These are phyloP conservation scores for Pichia sp. DNA, from an alignment of 1,139 yeast species.

Conservation along the genomic window DNA sequence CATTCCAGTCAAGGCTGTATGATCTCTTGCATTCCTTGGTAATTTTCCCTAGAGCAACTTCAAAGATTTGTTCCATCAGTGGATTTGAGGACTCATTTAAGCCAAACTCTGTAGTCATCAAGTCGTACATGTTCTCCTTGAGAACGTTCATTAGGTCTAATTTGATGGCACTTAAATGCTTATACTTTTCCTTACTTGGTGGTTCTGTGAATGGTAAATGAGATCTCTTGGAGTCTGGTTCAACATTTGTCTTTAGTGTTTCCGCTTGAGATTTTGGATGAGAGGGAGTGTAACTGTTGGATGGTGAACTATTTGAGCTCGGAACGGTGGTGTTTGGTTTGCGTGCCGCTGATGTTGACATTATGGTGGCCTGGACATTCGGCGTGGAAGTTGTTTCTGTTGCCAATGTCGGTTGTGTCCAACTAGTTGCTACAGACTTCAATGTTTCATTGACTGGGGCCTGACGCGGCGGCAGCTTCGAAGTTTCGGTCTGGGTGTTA, in stretches of 20 bases:
- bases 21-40: slow-evolving; percentile 27
- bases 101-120: slow-evolving; percentile 14
- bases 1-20: slow-evolving; percentile 39
- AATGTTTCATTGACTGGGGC: background rate
- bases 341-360: no score
- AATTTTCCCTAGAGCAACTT: slow-evolving; percentile 26
- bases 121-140: slow-evolving; percentile 16
- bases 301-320: no score
- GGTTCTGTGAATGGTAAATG: slow-evolving; percentile 13
- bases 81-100: slow-evolving; percentile 8
- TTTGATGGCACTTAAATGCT: slow-evolving; percentile 14
- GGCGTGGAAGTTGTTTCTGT: background rate
- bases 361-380: background rate
- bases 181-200: slow-evolving; percentile 12
- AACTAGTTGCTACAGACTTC: background rate
- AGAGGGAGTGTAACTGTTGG: no score
- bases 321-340: no score
- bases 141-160: slow-evolving; percentile 18
- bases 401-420: background rate
- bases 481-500: no score
- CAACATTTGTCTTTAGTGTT: no score
- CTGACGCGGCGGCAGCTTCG: background rate
- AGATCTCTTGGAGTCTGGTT: no score
- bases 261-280: slow-evolving; percentile 9
- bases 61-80: slow-evolving; percentile 16